A percentile compares a stretch with the other conserved stretches of the same genome.
Evolutionary conservation across 768 basidiomycete species (phyloP).

Genomic region (Stropharia rugosoannulata): DNA sequence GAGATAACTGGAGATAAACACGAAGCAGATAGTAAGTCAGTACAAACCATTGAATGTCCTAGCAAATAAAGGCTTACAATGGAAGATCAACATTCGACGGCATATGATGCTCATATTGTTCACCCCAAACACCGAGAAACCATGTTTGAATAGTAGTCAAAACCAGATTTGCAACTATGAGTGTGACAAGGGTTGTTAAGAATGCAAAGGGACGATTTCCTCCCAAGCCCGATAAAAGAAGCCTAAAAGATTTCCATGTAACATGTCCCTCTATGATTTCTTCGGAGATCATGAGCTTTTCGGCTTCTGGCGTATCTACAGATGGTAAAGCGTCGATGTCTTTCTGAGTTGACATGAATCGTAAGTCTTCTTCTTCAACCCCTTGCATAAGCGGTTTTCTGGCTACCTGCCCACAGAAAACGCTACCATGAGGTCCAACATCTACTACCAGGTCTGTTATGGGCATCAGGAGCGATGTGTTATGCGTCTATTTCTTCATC

Average conservation of each 20-base stretch:
- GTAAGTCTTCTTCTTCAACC: slow-evolving; percentile 24
- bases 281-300: slow-evolving; percentile 61
- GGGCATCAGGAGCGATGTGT: slow-evolving; percentile 46
- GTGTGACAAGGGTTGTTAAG: slow-evolving; percentile 25
- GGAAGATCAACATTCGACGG: slow-evolving; percentile 30
- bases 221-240: slow-evolving; percentile 34
- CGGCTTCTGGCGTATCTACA: slow-evolving; percentile 27
- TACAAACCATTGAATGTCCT: neutral
- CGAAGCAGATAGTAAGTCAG: neutral
- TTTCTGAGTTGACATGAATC: slow-evolving; percentile 15
- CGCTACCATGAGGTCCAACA: slow-evolving; percentile 47
- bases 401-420: slow-evolving; percentile 15
- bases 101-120: slow-evolving; percentile 35
- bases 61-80: slow-evolving; percentile 32
- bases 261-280: slow-evolving; percentile 46
- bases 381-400: slow-evolving; percentile 22
- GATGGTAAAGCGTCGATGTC: slow-evolving; percentile 17
- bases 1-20: slow-evolving; percentile 8
- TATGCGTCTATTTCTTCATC: slow-evolving; percentile 34
- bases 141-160: slow-evolving; percentile 33
- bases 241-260: slow-evolving; percentile 26
- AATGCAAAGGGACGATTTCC: slow-evolving; percentile 33
- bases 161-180: slow-evolving; percentile 22
- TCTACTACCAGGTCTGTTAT: slow-evolving; percentile 56
- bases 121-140: slow-evolving; percentile 46